These are phyloP conservation scores for Eucalyptus curtisii DNA, from an alignment of 345 rosid species.

Conservation along the genomic window DNA sequence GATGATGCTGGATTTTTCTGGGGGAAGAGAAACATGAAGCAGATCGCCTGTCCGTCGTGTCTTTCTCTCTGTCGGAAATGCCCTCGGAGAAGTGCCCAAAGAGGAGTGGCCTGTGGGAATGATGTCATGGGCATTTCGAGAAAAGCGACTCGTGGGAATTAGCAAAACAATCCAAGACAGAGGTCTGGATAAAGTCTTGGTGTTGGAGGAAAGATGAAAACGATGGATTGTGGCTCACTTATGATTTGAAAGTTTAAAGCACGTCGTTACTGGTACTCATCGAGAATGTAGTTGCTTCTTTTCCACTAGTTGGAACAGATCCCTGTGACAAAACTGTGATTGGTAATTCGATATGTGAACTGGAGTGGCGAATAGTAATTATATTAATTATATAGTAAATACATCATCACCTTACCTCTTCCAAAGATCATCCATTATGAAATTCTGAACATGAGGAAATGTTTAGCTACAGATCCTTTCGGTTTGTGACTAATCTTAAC, in stretches of 20 bases:
- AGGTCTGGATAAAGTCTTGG: not conserved
- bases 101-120: not conserved
- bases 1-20: not conserved
- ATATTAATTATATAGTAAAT: not conserved
- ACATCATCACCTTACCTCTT: no score
- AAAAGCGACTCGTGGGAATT: not conserved
- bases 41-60: not conserved
- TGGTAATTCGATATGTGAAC: not conserved
- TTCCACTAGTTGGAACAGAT: not conserved
- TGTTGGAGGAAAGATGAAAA: not conserved
- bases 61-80: not conserved
- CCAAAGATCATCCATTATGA: no score
- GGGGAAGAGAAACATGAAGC: not conserved
- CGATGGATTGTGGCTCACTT: not conserved
- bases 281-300: not conserved
- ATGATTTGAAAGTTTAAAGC: not conserved
- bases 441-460: not conserved
- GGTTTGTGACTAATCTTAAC: not conserved
- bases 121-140: not conserved
- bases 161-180: not conserved
- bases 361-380: not conserved
- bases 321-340: not conserved
- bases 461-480: not conserved
- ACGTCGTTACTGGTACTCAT: not conserved
- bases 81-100: not conserved